phyloP scores from a whole-genome alignment of 108 stramenopile species.

The Licmophora abbreviata region DNA sequence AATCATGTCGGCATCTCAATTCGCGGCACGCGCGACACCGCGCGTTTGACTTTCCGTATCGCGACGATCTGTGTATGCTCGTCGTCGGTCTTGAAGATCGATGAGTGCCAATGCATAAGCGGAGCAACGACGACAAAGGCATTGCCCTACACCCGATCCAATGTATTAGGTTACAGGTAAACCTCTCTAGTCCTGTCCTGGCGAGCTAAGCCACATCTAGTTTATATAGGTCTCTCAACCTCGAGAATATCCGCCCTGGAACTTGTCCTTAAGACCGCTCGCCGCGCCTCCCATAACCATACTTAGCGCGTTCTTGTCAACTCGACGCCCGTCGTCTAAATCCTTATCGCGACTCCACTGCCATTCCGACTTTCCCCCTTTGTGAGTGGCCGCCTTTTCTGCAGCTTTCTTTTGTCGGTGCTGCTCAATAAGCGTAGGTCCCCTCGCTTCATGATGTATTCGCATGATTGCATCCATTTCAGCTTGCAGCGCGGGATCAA shows the following conservation, averaged over 20 bases:
- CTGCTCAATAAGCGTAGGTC: slow-evolving; percentile 63
- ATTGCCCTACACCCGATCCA: too few species aligned
- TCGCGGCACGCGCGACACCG: too few species aligned
- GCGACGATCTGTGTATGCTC: too few species aligned
- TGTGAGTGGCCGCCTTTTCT: slow-evolving; percentile 27
- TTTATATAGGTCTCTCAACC: background rate
- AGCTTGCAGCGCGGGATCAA: slow-evolving; percentile 63
- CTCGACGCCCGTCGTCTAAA: slow-evolving; percentile 73
- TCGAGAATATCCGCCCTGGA: slow-evolving; percentile 47
- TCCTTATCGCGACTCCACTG: slow-evolving; percentile 72
- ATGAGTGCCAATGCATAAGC: too few species aligned
- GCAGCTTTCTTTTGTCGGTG: slow-evolving; percentile 42
- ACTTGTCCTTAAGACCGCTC: slow-evolving; percentile 61
- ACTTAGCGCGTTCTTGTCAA: slow-evolving; percentile 76
- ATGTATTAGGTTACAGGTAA: too few species aligned
- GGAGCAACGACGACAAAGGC: too few species aligned
- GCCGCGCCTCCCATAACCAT: slow-evolving; percentile 72
- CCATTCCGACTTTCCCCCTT: slow-evolving; percentile 29
- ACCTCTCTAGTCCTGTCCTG: too few species aligned
- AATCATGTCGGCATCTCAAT: too few species aligned
- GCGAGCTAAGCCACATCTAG: too few species aligned
- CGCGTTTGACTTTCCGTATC: too few species aligned
- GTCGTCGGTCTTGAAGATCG: too few species aligned
- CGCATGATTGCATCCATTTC: slow-evolving; percentile 68
- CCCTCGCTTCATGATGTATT: slow-evolving; percentile 62